These are phyloP conservation scores for Carex myosuroides DNA, from an alignment of 176 grass and related monocot species.

Conservation along the genomic window DNA sequence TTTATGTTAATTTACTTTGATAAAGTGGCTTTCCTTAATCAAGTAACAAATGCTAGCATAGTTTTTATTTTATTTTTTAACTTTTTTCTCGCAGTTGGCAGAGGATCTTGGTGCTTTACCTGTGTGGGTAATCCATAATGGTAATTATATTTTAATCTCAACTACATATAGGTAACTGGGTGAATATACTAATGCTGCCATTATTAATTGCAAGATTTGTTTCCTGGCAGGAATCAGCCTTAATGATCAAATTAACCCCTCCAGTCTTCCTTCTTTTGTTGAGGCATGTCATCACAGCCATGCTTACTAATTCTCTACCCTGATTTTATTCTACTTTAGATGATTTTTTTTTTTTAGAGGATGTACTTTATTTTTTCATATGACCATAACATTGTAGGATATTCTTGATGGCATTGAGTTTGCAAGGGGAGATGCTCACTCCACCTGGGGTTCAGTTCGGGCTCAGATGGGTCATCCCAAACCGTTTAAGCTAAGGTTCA, in stretches of 20 bases:
- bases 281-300: slow-evolving; percentile 45
- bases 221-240: slow-evolving; percentile 63
- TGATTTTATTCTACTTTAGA: not conserved
- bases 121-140: slow-evolving; percentile 86
- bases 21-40: not conserved
- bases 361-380: slow-evolving; percentile 2
- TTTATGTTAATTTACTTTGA: not conserved
- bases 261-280: slow-evolving; percentile 66
- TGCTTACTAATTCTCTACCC: not conserved
- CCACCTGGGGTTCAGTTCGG: slow-evolving; percentile 74
- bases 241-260: slow-evolving; percentile 56
- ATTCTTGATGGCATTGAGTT: slow-evolving; percentile 82
- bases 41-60: slow-evolving; percentile 13
- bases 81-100: slow-evolving; percentile 54
- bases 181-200: not conserved
- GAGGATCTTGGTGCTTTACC: slow-evolving; percentile 78
- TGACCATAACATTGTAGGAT: slow-evolving; percentile 49
- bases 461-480: slow-evolving; percentile 84
- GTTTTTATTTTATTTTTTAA: not conserved
- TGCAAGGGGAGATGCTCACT: slow-evolving; percentile 61
- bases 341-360: not conserved
- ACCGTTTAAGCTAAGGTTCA: slow-evolving; percentile 76
- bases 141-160: slow-evolving; percentile 31
- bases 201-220: slow-evolving; percentile 12
- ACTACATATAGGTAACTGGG: not conserved